Percentiles rank a stretch among this genome's conserved stretches.
phyloP scores from a whole-genome alignment of 208 protist genomes.

The Trypanosomatidae sp. region DNA sequence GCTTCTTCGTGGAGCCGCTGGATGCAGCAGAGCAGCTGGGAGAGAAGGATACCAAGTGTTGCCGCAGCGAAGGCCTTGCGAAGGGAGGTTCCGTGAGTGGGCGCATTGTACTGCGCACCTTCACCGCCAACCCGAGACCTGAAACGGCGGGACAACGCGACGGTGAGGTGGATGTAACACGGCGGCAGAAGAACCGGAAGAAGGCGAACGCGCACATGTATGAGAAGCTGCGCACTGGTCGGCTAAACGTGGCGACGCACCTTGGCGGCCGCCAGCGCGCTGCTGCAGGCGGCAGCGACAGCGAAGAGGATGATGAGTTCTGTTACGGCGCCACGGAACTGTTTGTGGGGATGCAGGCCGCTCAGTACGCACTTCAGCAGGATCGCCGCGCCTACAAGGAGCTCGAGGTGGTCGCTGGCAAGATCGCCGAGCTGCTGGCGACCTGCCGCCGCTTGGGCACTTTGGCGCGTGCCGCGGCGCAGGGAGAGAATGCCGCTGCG shows the following conservation, averaged over 20 bases:
- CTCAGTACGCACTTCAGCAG: constrained; percentile 47
- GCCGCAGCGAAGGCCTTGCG: not conserved
- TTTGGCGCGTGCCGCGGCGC: constrained; percentile 4
- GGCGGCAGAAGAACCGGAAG: constrained; percentile 52
- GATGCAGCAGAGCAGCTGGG: not conserved
- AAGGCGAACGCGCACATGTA: constrained; percentile 68
- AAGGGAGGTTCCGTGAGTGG: not conserved
- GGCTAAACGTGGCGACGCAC: constrained; percentile 29
- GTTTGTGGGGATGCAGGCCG: constrained; percentile 79
- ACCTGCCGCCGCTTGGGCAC: constrained; percentile 41
- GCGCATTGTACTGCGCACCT: constrained; percentile 59
- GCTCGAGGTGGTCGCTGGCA: constrained; percentile 61
- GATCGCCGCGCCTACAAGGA: constrained; percentile 55
- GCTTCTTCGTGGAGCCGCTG: constrained; percentile 32
- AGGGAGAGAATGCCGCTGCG: not conserved
- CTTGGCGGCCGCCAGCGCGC: constrained; percentile 1
- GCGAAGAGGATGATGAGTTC: constrained; percentile 30
- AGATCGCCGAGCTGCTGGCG: constrained; percentile 60
- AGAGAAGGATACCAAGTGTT: not conserved
- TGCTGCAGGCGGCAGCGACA: constrained; percentile 12
- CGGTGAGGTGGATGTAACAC: constrained; percentile 31
- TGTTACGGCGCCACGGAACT: constrained; percentile 51
- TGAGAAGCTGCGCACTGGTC: constrained; percentile 69
- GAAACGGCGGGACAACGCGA: constrained; percentile 52
- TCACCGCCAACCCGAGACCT: constrained; percentile 70